These are phyloP conservation scores for Melocanna baccifera DNA, from an alignment of 176 grass and related monocot genomes.

Conservation along the genomic window DNA sequence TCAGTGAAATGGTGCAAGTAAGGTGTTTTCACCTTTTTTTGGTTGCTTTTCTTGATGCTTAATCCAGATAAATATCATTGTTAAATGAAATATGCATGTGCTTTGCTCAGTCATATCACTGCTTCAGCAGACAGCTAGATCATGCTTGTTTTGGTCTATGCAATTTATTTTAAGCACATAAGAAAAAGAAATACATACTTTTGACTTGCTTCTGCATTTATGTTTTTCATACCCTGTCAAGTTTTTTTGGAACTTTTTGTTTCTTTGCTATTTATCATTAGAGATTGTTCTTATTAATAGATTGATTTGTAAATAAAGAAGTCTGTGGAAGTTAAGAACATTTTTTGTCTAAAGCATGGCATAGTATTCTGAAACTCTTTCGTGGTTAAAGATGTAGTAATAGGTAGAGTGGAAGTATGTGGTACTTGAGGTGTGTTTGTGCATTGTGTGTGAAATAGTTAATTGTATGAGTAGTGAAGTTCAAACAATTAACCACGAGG, in stretches of 20 bases:
- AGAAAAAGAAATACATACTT: background rate
- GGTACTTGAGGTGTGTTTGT: background rate
- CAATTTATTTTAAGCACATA: background rate
- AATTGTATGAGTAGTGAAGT: background rate
- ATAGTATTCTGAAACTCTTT: background rate
- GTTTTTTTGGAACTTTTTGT: background rate
- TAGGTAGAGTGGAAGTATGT: background rate
- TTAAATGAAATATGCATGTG: background rate
- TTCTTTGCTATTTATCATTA: background rate
- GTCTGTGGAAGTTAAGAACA: background rate
- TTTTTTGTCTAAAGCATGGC: background rate
- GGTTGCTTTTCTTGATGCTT: slow-evolving; percentile 22
- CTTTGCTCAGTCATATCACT: background rate
- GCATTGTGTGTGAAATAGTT: background rate
- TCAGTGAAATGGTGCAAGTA: slow-evolving; percentile 99
- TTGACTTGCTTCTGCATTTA: slow-evolving; percentile 1
- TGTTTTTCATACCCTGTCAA: background rate
- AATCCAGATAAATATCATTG: background rate
- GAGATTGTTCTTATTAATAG: background rate
- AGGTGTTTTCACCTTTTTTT: slow-evolving; percentile 61
- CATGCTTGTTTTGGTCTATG: background rate
- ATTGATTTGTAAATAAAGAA: background rate
- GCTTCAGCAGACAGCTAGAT: background rate
- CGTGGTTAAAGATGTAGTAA: background rate
- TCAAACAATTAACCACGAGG: background rate